A percentile compares a stretch with the other conserved stretches of the same genome.
Evolutionary conservation across 345 rosid genomes (phyloP).

Genomic region (Arabidopsis thaliana): DNA sequence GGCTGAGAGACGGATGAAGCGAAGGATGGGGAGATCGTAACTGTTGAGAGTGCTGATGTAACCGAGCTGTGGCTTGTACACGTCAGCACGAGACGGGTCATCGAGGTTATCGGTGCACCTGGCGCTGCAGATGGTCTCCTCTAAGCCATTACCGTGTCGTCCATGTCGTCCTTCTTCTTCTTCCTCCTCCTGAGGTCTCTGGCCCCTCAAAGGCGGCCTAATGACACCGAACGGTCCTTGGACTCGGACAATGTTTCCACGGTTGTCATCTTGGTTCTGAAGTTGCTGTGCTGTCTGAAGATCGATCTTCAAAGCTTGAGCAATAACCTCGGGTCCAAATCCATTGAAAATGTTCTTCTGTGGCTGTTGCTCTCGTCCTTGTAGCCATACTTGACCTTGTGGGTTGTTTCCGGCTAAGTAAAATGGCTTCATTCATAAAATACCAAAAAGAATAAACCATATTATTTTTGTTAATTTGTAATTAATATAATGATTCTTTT

Average conservation of each 20-base stretch:
- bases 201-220: conserved; percentile 50
- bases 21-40: conserved; percentile 63
- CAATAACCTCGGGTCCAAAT: conserved; percentile 47
- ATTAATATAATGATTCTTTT: not conserved
- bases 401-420: conserved; percentile 68
- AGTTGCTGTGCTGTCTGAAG: conserved; percentile 48
- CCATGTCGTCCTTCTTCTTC: not conserved
- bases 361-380: conserved; percentile 33
- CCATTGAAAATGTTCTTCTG: conserved; percentile 52
- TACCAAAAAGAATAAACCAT: not conserved
- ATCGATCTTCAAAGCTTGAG: conserved; percentile 58
- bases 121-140: conserved; percentile 61
- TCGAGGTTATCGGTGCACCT: conserved; percentile 52
- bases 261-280: conserved; percentile 48
- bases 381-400: conserved; percentile 43
- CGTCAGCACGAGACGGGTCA: conserved; percentile 57
- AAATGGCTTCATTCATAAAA: conserved; percentile 48
- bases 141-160: conserved; percentile 53
- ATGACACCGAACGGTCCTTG: conserved; percentile 47
- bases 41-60: conserved; percentile 61
- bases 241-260: conserved; percentile 65
- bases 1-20: conserved; percentile 58
- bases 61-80: conserved; percentile 65
- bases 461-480: not conserved
- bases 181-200: conserved; percentile 27